phyloP scores from a whole-genome alignment of 2,329 filamentous ascomycete species.

The Fusarium keratoplasticum region DNA sequence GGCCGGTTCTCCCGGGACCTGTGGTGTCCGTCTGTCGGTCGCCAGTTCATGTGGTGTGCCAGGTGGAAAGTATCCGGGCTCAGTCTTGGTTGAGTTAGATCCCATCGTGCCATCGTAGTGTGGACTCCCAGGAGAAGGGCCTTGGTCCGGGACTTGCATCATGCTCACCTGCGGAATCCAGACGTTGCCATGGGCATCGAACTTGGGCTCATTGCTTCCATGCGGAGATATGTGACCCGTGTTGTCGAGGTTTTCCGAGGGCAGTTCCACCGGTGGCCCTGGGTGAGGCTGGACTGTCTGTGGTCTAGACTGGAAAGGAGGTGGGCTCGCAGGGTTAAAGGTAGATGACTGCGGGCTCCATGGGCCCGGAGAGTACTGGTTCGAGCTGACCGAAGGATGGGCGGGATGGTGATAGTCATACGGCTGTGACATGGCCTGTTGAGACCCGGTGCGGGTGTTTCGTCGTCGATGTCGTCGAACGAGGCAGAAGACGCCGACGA shows the following conservation, averaged over 20 bases:
- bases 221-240: constrained; percentile 27
- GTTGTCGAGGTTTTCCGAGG: constrained; percentile 28
- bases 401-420: constrained; percentile 41
- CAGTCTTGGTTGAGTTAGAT: constrained; percentile 32
- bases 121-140: constrained; percentile 33
- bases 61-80: constrained; percentile 31
- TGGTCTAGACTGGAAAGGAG: constrained; percentile 22
- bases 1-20: constrained; percentile 14
- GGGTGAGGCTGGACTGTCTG: constrained; percentile 36
- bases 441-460: constrained; percentile 25
- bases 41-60: constrained; percentile 41
- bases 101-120: constrained; percentile 31
- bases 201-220: constrained; percentile 41
- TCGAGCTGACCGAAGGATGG: constrained; percentile 34
- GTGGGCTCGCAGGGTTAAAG: constrained; percentile 33
- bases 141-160: constrained; percentile 40
- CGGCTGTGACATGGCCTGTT: constrained; percentile 41
- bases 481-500: constrained; percentile 47
- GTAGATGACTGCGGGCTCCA: constrained; percentile 44
- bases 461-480: constrained; percentile 42
- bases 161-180: constrained; percentile 51
- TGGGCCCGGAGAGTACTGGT: constrained; percentile 38
- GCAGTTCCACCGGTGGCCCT: constrained; percentile 46
- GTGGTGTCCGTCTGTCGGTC: constrained; percentile 29
- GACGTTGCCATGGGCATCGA: constrained; percentile 47